Percentiles rank a stretch among this genome's conserved stretches.
Evolutionary conservation across 2,329 filamentous ascomycete species (phyloP).

Genomic region (Gaeumannomyces sp.): DNA sequence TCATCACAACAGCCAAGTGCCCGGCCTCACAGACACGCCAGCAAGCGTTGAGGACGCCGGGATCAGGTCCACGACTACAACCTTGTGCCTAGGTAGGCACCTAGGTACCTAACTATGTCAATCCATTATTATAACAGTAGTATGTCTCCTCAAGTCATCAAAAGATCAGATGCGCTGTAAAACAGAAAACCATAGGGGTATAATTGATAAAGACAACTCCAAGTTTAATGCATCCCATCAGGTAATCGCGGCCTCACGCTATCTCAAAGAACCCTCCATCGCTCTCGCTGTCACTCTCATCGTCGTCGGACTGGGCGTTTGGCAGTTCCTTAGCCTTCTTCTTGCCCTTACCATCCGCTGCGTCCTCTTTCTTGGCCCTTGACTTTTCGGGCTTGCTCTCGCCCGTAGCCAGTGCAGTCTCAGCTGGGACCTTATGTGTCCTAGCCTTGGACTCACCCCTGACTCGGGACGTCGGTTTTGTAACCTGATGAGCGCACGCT

Average conservation of each 20-base stretch:
- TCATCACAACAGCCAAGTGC: background rate
- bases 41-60: too few species aligned
- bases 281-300: slow-evolving; percentile 27
- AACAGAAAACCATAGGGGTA: background rate
- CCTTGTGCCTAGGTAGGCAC: too few species aligned
- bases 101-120: background rate
- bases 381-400: slow-evolving; percentile 7
- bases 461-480: slow-evolving; percentile 40
- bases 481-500: slow-evolving; percentile 43
- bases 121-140: background rate
- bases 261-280: slow-evolving; percentile 32
- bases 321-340: background rate
- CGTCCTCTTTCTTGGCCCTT: slow-evolving; percentile 11
- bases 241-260: background rate
- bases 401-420: slow-evolving; percentile 8
- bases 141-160: background rate
- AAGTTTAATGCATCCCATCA: background rate
- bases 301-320: background rate
- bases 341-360: background rate
- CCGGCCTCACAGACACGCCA: too few species aligned
- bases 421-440: slow-evolving; percentile 16
- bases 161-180: background rate
- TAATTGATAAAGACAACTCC: slow-evolving; percentile 1
- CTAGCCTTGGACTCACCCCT: slow-evolving; percentile 17
- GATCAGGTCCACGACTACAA: too few species aligned